Evolutionary conservation across 805 yeast species (phyloP), one percentile per base, ranked within the genome.

Genomic region (Cyberlindnera sargentensis): DNA sequence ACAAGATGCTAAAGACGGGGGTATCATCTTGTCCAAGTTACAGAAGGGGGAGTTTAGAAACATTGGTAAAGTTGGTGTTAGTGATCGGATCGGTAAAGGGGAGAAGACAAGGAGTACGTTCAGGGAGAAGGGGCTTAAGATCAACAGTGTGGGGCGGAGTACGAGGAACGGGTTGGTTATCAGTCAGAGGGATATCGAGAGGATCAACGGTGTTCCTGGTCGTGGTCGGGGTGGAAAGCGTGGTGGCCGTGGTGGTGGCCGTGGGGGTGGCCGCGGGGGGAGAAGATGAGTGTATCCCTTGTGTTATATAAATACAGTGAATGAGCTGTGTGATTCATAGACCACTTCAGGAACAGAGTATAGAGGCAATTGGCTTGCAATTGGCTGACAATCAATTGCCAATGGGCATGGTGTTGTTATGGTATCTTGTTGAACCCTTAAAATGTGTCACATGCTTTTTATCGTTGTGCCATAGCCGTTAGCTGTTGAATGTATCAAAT

Each of bases 1-100:
- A 60, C 67, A 72, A 41, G 89, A 86, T 40, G 97, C 99, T 6
- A 74, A 70, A 48, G 91, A 91, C 20, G 95, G 95, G 5, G 98
- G 98, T 10, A 85, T 91, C 43, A 74, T 93, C n/a, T 67, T 91
- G 36, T 79, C 95, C 4, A 80, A 75, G 55, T 79, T 73, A 27
- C 72, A 71, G 53, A 82, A 80, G 63, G 90, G 88, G 6, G 77
- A 82, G 48, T 67, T 82, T 44, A 70, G 93, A 54, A 70, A 75
- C 50, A 65, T 70, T 37, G 86, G 82, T 51, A 61, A 50, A 50
- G 55, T 47, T 63, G 62, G 54, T 2, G 56, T 65, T 25, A 64
- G 59, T 41, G 59, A 71, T 42, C 59, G 73, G 44, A 70, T 71
- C 26, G 76, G 75, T 36, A 47, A 52, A n/a, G 70, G 76, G 36